Evolutionary conservation across 2,329 filamentous ascomycete species (phyloP).

Genomic region (Alternaria incomplexa): DNA sequence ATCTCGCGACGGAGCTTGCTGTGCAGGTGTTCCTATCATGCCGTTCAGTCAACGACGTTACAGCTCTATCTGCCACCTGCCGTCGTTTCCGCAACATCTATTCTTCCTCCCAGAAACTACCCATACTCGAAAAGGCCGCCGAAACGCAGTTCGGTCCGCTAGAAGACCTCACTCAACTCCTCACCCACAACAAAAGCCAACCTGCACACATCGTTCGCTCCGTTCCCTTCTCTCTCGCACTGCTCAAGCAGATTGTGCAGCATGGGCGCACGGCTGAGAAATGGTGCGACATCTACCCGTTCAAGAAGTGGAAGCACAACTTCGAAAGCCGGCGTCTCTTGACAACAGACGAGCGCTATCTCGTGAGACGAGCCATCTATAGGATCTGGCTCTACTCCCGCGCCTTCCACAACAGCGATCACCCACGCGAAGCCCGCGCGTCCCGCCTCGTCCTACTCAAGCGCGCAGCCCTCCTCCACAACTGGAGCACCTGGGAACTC

Average conservation of each 20-base stretch:
- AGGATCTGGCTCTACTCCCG: slow-evolving; percentile 66
- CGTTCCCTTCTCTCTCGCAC: slow-evolving; percentile 60
- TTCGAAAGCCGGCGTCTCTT: slow-evolving; percentile 63
- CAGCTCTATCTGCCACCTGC: slow-evolving; percentile 62
- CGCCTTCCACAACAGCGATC: slow-evolving; percentile 62
- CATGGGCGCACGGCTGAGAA: slow-evolving; percentile 62
- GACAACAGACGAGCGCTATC: slow-evolving; percentile 56
- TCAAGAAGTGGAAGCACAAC: slow-evolving; percentile 67
- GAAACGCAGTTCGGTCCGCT: slow-evolving; percentile 65
- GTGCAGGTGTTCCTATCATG: slow-evolving; percentile 63
- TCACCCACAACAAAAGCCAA: slow-evolving; percentile 67
- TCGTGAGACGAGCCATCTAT: slow-evolving; percentile 64
- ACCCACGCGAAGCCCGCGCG: slow-evolving; percentile 59
- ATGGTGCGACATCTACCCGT: slow-evolving; percentile 67
- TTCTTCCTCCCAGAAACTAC: slow-evolving; percentile 59
- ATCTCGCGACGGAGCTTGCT: slow-evolving; percentile 64
- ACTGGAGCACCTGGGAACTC: slow-evolving; percentile 63
- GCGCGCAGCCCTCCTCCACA: slow-evolving; percentile 63
- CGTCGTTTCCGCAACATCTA: slow-evolving; percentile 61
- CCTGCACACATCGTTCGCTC: slow-evolving; percentile 61
- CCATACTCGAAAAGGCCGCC: slow-evolving; percentile 60
- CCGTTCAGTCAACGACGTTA: slow-evolving; percentile 58
- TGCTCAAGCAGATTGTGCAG: slow-evolving; percentile 62
- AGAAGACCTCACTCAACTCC: slow-evolving; percentile 63
- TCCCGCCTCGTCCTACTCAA: slow-evolving; percentile 56